A percentile compares a stretch with the other conserved stretches of the same genome.
These are phyloP conservation scores for Tulasnella sp. DNA, from an alignment of 768 basidiomycete genomes.

Conservation along the genomic window DNA sequence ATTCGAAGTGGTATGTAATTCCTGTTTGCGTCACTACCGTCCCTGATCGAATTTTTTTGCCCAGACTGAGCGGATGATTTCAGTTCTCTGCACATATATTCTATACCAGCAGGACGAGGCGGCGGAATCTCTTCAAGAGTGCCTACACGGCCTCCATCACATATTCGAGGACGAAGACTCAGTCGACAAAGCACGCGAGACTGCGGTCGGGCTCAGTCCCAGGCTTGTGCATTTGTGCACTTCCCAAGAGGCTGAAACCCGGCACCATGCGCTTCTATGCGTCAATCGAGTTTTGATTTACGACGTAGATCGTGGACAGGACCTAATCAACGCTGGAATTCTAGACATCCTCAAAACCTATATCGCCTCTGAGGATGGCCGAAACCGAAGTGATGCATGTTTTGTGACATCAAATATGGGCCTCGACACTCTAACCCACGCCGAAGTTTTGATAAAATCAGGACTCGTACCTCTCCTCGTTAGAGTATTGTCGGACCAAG, in stretches of 20 bases:
- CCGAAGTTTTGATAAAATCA: neutral
- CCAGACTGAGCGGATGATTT: neutral
- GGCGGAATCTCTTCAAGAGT: neutral
- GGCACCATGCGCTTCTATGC: neutral
- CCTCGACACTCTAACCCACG: neutral
- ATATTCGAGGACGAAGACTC: neutral
- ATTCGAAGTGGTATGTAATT: neutral
- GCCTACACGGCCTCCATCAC: neutral
- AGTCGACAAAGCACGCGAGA: neutral
- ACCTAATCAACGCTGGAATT: neutral
- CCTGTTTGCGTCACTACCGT: neutral
- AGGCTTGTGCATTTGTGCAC: neutral
- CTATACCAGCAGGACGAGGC: neutral
- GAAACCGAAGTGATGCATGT: neutral
- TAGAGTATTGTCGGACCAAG: neutral
- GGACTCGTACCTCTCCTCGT: neutral
- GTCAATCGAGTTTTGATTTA: neutral
- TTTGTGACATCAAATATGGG: neutral
- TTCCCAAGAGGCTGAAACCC: neutral
- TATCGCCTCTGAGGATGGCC: neutral
- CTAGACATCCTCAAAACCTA: neutral
- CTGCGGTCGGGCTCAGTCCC: neutral
- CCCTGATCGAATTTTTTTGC: neutral
- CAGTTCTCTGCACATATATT: neutral
- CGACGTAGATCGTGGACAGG: neutral